Percentiles rank a stretch among this genome's conserved stretches.
Conservation (phyloP, 2,329 filamentous ascomycete genomes). For the Neoarthrinium moseri region DNA sequence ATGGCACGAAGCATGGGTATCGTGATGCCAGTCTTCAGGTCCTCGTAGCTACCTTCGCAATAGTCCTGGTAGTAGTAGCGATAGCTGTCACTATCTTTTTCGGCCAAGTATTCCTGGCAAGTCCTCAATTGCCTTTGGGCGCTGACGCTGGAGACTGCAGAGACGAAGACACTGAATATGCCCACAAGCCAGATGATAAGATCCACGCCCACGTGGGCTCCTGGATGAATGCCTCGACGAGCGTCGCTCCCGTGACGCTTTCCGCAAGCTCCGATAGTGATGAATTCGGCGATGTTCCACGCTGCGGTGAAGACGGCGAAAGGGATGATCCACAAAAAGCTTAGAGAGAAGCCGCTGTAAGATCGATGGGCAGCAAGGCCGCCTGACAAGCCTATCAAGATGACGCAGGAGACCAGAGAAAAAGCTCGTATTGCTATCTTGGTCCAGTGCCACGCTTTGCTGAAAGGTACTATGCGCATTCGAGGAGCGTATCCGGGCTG, state of each 20-base stretch:
- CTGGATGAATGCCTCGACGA: slow-evolving; percentile 11
- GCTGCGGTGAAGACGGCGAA: slow-evolving; percentile 1
- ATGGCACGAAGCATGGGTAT: background rate
- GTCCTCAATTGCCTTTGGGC: background rate
- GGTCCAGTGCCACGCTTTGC: slow-evolving; percentile 11
- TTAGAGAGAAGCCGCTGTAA: background rate
- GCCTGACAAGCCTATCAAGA: slow-evolving; percentile 4
- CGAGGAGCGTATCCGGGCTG: background rate
- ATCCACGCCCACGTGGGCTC: slow-evolving; percentile 12
- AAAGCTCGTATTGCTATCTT: slow-evolving; percentile 8
- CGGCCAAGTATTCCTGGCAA: background rate
- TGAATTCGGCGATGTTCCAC: slow-evolving; percentile 12
- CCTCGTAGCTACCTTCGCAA: background rate
- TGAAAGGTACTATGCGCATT: slow-evolving; percentile 8
- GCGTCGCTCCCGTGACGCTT: background rate
- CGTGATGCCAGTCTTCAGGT: background rate
- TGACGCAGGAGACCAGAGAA: slow-evolving; percentile 8
- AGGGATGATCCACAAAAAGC: slow-evolving; percentile 4
- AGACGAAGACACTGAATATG: slow-evolving; percentile 6
- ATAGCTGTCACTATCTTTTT: background rate
- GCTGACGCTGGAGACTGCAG: background rate
- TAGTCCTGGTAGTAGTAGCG: background rate
- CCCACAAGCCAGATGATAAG: slow-evolving; percentile 9
- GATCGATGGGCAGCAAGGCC: background rate
- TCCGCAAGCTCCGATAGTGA: slow-evolving; percentile 8